phyloP scores from a whole-genome alignment of 352 stramenopile genomes.

The Thalassiosira hispida region DNA sequence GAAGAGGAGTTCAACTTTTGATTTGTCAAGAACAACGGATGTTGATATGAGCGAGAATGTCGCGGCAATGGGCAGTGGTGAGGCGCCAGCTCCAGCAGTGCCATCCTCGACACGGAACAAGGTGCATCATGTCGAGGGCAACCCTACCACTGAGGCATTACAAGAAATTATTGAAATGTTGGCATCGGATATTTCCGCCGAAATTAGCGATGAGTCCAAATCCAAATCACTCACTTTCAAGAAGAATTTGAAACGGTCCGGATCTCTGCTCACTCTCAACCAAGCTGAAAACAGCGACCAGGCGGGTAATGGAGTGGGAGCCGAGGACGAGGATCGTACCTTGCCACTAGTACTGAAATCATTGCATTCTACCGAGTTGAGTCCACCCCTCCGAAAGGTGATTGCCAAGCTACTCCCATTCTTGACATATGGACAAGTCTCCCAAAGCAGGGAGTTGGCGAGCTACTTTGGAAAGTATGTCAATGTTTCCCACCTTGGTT shows the following conservation, averaged over 20 bases:
- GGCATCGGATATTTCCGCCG: slow-evolving; percentile 76
- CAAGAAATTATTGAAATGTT: slow-evolving; percentile 83
- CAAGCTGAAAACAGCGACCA: slow-evolving; percentile 40
- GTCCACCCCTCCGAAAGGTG: slow-evolving; percentile 71
- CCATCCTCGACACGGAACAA: too few species aligned
- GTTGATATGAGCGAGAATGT: slow-evolving; percentile 17
- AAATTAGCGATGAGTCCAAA: slow-evolving; percentile 31
- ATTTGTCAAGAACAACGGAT: slow-evolving; percentile 34
- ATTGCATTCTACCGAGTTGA: slow-evolving; percentile 71
- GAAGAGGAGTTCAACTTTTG: slow-evolving; percentile 37
- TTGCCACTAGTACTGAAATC: slow-evolving; percentile 74
- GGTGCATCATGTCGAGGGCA: slow-evolving; percentile 43
- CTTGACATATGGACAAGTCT: slow-evolving; percentile 77
- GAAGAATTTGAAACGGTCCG: slow-evolving; percentile 26
- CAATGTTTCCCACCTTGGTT: slow-evolving; percentile 52
- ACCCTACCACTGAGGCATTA: slow-evolving; percentile 69
- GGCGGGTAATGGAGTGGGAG: slow-evolving; percentile 16
- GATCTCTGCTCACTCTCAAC: slow-evolving; percentile 33
- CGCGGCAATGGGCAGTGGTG: too few species aligned
- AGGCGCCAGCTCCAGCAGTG: not conserved
- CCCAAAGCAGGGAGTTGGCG: slow-evolving; percentile 70
- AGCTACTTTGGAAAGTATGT: slow-evolving; percentile 74
- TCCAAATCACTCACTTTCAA: too few species aligned
- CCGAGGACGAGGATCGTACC: slow-evolving; percentile 52
- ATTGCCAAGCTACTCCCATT: slow-evolving; percentile 84